Base-by-base conservation (phyloP, 257 asterid genomes). In the Eustoma russellianum region DNA sequence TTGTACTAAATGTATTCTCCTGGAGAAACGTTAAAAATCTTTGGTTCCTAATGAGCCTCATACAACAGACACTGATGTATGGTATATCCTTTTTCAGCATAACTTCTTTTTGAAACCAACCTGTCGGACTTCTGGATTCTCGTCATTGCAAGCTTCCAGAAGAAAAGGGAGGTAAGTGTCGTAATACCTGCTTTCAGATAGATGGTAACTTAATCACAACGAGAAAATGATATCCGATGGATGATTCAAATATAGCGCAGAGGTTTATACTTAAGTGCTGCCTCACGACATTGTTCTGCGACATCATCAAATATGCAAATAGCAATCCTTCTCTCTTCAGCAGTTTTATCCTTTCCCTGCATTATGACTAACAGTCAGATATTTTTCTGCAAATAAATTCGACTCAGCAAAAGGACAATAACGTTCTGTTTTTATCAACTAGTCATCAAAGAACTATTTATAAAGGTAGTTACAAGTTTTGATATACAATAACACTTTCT, bases 221-320 rank as follows among this genome's bases (percentile, higher is more conserved):
- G 43, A 10, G 6, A 28, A 61, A 53, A 46, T 5, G 43, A 18
- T 61, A 18, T 45, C 44, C n/a, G 11, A 55, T 64, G 52, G 59
- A 74, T 28, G 50, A 40, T 8, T 46, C 34, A 72, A 14, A 7
- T 1, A 12, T 50, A 33, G 4, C 41, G 41, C 58, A 16, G 38
- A 48, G 43, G 56, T 16, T 66, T 78, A 6, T 67, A 92, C 98
- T 79, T 92, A 45, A 85, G 69, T 55, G 97, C 97, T 46, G 88
- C 70, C 65, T 85, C 98, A 63, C 67, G 86, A 55, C 98, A 92
- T 68, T 92, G 98, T 76, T 92, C 98, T 12, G 98, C 97, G 46
- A 92, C 93, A 73, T 92, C 98, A 78, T 92, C 98, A 72, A 92
- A 92, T 48, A 92, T 92, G 72, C 98, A 92, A 63, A 92, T 88